Conservation (phyloP, 805 yeast species). For the Suhomyces faveliae region DNA sequence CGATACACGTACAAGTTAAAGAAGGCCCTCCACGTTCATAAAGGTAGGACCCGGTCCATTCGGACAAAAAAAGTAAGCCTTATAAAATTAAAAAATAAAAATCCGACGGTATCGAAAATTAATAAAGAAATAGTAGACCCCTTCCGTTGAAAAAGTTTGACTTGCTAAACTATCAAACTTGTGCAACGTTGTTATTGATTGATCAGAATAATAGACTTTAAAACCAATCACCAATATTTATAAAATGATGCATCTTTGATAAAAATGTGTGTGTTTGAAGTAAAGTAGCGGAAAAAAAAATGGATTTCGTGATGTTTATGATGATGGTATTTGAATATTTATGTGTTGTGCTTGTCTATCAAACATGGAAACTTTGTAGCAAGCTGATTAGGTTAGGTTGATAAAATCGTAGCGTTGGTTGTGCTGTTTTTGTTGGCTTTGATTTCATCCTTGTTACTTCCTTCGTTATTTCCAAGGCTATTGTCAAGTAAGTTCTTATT, state of each 20-base stretch:
- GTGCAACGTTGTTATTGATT: background rate
- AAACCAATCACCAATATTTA: too few relatives aligned
- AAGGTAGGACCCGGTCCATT: background rate
- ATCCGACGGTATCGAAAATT: background rate
- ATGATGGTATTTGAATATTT: background rate
- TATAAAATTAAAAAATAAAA: background rate
- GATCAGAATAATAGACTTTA: background rate
- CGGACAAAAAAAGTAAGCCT: background rate
- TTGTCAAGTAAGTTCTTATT: constrained; percentile 6
- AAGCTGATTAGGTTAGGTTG: constrained; percentile 6
- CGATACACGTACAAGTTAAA: background rate
- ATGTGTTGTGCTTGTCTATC: background rate
- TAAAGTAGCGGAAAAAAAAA: background rate
- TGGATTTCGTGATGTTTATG: constrained; percentile 1
- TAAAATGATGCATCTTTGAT: background rate
- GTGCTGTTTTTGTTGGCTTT: constrained; percentile 6
- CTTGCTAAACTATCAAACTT: background rate
- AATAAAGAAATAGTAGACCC: background rate
- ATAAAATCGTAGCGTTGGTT: constrained; percentile 12
- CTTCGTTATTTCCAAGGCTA: constrained; percentile 4
- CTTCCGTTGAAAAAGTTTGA: background rate
- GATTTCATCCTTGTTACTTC: constrained; percentile 8
- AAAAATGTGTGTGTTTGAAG: background rate
- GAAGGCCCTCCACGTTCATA: background rate
- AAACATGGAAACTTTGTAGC: background rate